phyloP scores from a whole-genome alignment of 2,329 filamentous ascomycete species.

The Calonectria pseudoturangicola region DNA sequence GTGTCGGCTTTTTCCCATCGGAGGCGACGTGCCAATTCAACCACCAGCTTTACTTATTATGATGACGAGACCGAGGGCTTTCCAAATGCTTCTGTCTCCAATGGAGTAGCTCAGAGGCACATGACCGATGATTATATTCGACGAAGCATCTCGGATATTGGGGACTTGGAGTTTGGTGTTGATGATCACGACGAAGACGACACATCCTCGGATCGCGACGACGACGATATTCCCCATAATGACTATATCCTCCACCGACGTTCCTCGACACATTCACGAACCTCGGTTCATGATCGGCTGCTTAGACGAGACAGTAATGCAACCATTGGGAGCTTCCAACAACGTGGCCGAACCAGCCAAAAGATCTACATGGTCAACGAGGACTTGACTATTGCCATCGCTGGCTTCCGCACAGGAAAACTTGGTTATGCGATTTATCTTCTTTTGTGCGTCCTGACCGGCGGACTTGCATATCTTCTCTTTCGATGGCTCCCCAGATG shows the following conservation, averaged over 20 bases:
- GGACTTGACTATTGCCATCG: conserved; percentile 94
- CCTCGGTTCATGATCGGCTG: conserved; percentile 77
- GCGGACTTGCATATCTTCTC: conserved; percentile 88
- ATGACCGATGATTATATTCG: conserved; percentile 52
- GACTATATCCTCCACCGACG: conserved; percentile 74
- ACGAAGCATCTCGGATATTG: conserved; percentile 61
- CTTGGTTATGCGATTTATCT: conserved; percentile 82
- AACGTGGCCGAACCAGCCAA: conserved; percentile 82
- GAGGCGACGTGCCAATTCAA: conserved; percentile 86
- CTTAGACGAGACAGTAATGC: conserved; percentile 81
- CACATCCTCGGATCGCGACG: conserved; percentile 64
- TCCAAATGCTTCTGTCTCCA: conserved; percentile 56
- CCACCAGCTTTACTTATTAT: conserved; percentile 92
- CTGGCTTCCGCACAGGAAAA: conserved; percentile 88
- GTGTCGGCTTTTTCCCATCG: conserved; percentile 94
- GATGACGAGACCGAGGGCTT: conserved; percentile 74
- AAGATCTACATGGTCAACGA: conserved; percentile 96
- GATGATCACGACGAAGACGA: conserved; percentile 64
- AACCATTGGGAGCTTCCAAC: conserved; percentile 79
- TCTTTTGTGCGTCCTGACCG: conserved; percentile 80
- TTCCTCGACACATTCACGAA: conserved; percentile 76
- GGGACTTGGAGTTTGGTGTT: conserved; percentile 62
- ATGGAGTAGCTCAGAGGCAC: conserved; percentile 55
- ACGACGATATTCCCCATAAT: conserved; percentile 62
- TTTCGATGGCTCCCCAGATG: conserved; percentile 93